phyloP scores from a whole-genome alignment of 2,329 filamentous ascomycete genomes.

The Colletotrichum abscissum region DNA sequence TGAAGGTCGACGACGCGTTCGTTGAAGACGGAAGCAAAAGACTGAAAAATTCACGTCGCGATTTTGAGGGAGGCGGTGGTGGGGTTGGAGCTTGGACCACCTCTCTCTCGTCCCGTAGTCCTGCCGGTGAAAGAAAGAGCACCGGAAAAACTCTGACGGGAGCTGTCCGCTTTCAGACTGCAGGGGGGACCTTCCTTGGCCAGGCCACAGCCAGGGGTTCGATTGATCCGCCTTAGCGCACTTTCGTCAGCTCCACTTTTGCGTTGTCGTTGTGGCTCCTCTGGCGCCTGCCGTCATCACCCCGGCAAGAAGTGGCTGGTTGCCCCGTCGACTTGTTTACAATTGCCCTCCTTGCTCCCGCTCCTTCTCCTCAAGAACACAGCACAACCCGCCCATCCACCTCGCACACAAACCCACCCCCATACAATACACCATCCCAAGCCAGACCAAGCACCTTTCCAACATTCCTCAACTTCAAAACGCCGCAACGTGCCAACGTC shows the following conservation, averaged over 20 bases:
- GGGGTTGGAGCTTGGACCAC: conserved; percentile 29
- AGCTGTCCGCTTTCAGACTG: conserved; percentile 5
- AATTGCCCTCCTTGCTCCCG: conserved; percentile 34
- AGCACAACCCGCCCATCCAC: conserved; percentile 37
- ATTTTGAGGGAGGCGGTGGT: conserved; percentile 31
- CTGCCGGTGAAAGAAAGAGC: background rate
- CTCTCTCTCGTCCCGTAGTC: background rate
- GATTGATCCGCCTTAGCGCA: conserved; percentile 30
- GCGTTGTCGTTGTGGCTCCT: conserved; percentile 23
- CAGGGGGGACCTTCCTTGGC: background rate
- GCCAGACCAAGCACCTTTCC: conserved; percentile 19
- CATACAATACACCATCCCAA: conserved; percentile 31
- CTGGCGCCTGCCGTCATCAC: conserved; percentile 35
- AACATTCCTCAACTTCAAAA: conserved; percentile 32
- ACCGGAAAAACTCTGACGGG: conserved; percentile 26
- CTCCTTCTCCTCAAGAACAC: conserved; percentile 35
- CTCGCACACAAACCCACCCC: conserved; percentile 33
- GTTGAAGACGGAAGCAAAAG: background rate
- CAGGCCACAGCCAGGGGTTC: conserved; percentile 17
- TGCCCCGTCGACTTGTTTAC: conserved; percentile 43
- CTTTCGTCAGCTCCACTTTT: background rate
- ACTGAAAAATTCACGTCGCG: conserved; percentile 30
- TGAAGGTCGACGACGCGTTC: conserved; percentile 18
- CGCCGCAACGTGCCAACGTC: conserved; percentile 31
- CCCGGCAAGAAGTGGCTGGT: conserved; percentile 37